Evolutionary conservation across 2,329 filamentous ascomycete genomes (phyloP), one percentile per base, ranked within the genome.

Genomic region (Fusarium circinatum): DNA sequence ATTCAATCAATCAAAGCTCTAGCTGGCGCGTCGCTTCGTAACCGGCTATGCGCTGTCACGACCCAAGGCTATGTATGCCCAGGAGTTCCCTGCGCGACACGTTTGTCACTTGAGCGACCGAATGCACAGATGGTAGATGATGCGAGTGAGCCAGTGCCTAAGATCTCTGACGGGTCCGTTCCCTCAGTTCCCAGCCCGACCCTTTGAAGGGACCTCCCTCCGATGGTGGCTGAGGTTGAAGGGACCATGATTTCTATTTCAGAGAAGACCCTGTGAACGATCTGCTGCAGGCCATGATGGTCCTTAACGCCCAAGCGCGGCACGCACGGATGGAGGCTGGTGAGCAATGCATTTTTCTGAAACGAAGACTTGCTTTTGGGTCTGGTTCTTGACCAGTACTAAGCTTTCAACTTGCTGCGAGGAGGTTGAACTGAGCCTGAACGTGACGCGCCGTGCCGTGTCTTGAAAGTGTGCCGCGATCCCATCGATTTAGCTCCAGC

Each of bases 51-150:
- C 69, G 72, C 28, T 64, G 60, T 75, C 68, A 66, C 61, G 47
- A 59, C 64, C 62, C 65, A 65, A 67, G 64, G 32, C 59, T 45
- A 34, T 20, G 32, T 28, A 39, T 60, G 41, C 28, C 70, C 63
- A 63, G 71, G 70, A 72, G 67, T 74, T 76, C 75, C 75, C 75
- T 77, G 75, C 65, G 63, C 69, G 63, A 72, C 66, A 76, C 67
- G 69, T 65, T 63, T 73, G 52, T 71, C 67, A 61, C 60, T 55
- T 73, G 62, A 74, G 62, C 71, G 62, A 66, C 70, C 45, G 65
- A 38, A 64, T 68, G 70, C 75, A 76, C 74, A 76, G 63, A 65
- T 69, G 26, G 28, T 55, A 68, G 59, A 70, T 71, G 62, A 75
- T 75, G 72, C 68, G 65, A 75, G 71, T 52, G 57, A 67, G 47